Evolutionary conservation across 129 eudicot genomes (phyloP).

Genomic region (Scalesia atractyloides): DNA sequence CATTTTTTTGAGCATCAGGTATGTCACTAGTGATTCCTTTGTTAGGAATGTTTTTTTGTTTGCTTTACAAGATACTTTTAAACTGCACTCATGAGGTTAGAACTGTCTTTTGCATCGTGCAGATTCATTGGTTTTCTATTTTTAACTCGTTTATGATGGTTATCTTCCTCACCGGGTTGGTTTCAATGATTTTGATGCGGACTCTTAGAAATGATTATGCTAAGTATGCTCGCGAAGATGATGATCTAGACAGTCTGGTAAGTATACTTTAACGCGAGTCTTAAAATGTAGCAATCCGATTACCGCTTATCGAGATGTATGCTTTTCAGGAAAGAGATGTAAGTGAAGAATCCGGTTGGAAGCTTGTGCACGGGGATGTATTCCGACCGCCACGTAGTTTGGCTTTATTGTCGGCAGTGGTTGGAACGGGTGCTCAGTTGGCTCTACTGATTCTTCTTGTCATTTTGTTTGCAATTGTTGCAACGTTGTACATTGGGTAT

Average conservation of each 20-base stretch:
- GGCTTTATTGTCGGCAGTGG: slow-evolving; percentile 79
- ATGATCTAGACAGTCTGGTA: slow-evolving; percentile 83
- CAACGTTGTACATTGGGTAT: slow-evolving; percentile 84
- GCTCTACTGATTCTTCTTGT: slow-evolving; percentile 76
- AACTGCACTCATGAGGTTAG: neutral
- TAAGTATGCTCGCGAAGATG: slow-evolving; percentile 88
- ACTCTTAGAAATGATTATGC: slow-evolving; percentile 90
- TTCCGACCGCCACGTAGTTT: slow-evolving; percentile 78
- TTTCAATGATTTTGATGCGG: slow-evolving; percentile 84
- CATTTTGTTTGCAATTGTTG: slow-evolving; percentile 85
- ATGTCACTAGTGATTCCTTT: neutral
- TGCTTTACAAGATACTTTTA: neutral
- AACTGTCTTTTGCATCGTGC: slow-evolving; percentile 24
- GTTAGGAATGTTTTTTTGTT: neutral
- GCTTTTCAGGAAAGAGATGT: slow-evolving; percentile 79
- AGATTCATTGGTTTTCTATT: slow-evolving; percentile 92
- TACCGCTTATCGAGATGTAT: neutral
- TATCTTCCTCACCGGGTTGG: slow-evolving; percentile 79
- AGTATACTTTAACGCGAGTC: neutral
- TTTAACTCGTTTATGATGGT: slow-evolving; percentile 96
- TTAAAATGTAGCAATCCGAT: neutral
- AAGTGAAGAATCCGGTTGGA: slow-evolving; percentile 97
- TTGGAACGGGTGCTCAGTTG: slow-evolving; percentile 90
- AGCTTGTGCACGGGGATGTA: slow-evolving; percentile 91
- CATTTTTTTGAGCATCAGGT: slow-evolving; percentile 99